Evolutionary conservation across 2,329 filamentous ascomycete species (phyloP), one percentile per base, ranked within the genome.

Genomic region (Exophiala bonariae): DNA sequence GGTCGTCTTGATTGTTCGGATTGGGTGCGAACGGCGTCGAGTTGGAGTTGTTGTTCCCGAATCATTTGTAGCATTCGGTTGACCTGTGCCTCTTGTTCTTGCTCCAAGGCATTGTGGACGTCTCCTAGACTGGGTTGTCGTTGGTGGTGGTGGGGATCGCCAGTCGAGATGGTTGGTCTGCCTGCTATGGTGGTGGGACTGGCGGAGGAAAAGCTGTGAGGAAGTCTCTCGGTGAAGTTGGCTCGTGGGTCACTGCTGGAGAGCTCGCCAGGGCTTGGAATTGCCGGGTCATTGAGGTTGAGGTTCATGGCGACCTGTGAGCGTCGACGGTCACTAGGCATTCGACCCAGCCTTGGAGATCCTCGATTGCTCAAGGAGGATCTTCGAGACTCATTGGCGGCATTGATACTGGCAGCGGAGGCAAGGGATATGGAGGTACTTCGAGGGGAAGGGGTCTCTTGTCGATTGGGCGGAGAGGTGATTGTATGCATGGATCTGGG

Each of bases 331-430:
- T 74, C 71, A 16, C 66, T 66, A 17, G 66, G 61, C 42, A 51
- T 53, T 41, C 61, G 58, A 31, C 53, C 57, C 2, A 57, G 46
- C 19, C 56, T 57, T 3, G 62, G 59, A 8, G 70, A 66, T 39
- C 63, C 58, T 41, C 64, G 65, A 41, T 59, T 60, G 53, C 63
- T 65, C 44, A 66, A 30, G 4, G 66, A 67, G 16, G 71, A 70
- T 36, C 68, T 66, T 42, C 63, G 61, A 9, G 79, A 78, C 57
- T 87, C 82, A 20, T 89, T 79, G 41, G 87, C 82, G 20, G 87
- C 85, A 64, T 92, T 92, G 67, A 91, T 79, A 34, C 86, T 83
- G 6, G 86, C 87, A 10, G 87, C 82, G 41, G 86, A 87, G 63
- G 87, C 86, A 8, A 93, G 76, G 11, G 86, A 89, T 32, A 85